A percentile compares a stretch with the other conserved stretches of the same genome.
Conservation (phyloP, 2,329 filamentous ascomycete genomes). For the Fusarium gaditjirri region DNA sequence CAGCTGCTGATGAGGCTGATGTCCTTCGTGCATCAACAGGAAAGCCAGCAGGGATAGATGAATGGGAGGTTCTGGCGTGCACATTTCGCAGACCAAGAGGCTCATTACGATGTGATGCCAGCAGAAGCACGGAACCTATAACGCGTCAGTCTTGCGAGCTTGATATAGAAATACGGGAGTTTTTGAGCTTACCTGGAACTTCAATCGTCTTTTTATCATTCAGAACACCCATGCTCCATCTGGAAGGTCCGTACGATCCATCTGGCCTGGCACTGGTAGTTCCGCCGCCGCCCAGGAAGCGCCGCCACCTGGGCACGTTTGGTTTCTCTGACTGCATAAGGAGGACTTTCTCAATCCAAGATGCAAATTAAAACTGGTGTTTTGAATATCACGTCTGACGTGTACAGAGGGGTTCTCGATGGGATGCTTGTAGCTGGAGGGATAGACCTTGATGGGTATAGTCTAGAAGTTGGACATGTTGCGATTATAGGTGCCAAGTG, state of each 20-base stretch:
- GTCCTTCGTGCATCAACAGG: constrained; percentile 49
- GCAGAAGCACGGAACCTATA: constrained; percentile 67
- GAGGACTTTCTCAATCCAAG: not conserved
- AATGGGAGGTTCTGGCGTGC: constrained; percentile 67
- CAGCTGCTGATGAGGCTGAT: constrained; percentile 39
- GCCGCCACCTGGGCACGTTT: constrained; percentile 28
- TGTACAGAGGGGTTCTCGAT: not conserved
- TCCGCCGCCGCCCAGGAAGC: constrained; percentile 31
- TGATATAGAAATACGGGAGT: not conserved
- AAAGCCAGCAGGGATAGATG: constrained; percentile 63
- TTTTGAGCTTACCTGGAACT: constrained; percentile 75
- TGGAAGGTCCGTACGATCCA: constrained; percentile 45
- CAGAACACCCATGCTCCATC: constrained; percentile 80
- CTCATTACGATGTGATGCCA: constrained; percentile 66
- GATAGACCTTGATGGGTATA: constrained; percentile 11
- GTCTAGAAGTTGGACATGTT: not conserved
- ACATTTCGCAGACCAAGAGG: constrained; percentile 68
- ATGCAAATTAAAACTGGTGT: not conserved
- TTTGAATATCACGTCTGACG: not conserved
- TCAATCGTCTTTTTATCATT: constrained; percentile 85
- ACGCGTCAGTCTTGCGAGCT: constrained; percentile 10
- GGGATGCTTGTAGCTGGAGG: not conserved
- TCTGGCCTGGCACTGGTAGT: constrained; percentile 12
- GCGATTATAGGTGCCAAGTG: constrained; percentile 1
- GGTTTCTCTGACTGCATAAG: constrained; percentile 32